Evolutionary conservation across 1,284 basidiomycete species (phyloP).

Genomic region (Malassezia japonica): DNA sequence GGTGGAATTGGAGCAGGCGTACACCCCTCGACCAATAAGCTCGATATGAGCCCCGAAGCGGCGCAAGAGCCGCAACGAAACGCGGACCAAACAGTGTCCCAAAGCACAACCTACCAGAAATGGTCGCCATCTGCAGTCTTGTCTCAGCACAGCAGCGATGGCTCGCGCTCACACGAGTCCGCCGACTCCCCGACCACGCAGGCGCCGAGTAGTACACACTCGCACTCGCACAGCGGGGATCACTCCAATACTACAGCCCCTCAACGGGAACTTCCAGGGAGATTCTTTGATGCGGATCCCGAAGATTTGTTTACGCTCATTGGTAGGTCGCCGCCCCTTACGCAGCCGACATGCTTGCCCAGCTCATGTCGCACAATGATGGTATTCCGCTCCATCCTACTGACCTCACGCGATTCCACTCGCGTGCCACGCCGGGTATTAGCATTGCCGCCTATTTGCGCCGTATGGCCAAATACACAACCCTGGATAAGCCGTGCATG

Average conservation of each 20-base stretch:
- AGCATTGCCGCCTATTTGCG: constrained; percentile 38
- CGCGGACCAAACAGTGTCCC: no score
- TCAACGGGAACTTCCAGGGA: constrained; percentile 23
- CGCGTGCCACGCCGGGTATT: constrained; percentile 43
- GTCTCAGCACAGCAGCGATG: not conserved
- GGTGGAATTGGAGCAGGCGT: no score
- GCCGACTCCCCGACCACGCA: not conserved
- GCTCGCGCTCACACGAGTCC: not conserved
- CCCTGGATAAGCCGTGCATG: constrained; percentile 43
- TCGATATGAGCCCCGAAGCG: no score
- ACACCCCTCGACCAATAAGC: no score
- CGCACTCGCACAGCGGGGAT: not conserved
- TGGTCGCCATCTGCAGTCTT: constrained; percentile 15
- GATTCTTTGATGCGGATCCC: constrained; percentile 39
- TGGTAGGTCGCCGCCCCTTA: constrained; percentile 15
- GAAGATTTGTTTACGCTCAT: constrained; percentile 43
- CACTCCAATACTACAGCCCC: not conserved
- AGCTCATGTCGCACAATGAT: constrained; percentile 45
- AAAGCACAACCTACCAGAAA: no score
- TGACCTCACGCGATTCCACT: constrained; percentile 45
- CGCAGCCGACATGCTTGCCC: constrained; percentile 41
- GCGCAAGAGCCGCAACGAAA: no score
- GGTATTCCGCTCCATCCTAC: constrained; percentile 43
- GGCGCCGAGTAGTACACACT: not conserved
- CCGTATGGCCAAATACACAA: constrained; percentile 45